Evolutionary conservation across 2,329 filamentous ascomycete genomes (phyloP), one percentile per base, ranked within the genome.

Genomic region (Cladophialophora exuberans): DNA sequence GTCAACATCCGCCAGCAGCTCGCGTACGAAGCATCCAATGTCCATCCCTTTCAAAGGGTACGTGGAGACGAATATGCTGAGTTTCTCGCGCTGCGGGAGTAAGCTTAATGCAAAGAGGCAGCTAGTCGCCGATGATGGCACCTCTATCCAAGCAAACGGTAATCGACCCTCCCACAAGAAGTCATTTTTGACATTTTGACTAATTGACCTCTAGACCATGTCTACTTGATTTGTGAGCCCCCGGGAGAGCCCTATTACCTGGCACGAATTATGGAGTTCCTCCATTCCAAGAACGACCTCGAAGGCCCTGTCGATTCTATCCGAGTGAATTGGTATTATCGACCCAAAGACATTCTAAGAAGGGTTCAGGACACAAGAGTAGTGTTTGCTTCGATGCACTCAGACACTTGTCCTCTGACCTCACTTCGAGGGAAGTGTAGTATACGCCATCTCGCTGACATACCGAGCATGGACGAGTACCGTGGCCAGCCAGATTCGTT

Each of bases 171-270:
- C 22, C 17, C 23, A 25, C 4, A 42, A 2, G 6, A 28, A 31
- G n/a, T n/a, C 36, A 4, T 30, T 10, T 23, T 30, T 39, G 15
- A 23, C 4, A 25, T 23, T 48, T 28, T 54, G 62, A 66, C 61
- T 66, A 53, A 26, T 36, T 42, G 11, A 44, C 39, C 31, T 52
- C 41, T 68, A 88, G 86, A 89, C 73, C 85, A 97, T 77, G 90
- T 96, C 64, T 99, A 97, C 78, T 84, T 97, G 60, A 88, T 99
- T 61, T 97, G 92, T 75, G 94, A 99, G 74, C 94, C 94, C 46
- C 94, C 94, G 13, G 94, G 94, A 49, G 94, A 99, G 75, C 94
- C 94, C 52, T 99, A 99, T 76, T 99, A 99, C 72, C 79, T 99
- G 62, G 94, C 89, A 61, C 89, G 94, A 65, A 94, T 99, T 71